Base-by-base conservation (phyloP, 169 alveolate genomes). In the Cryptosporidium tyzzeri region DNA sequence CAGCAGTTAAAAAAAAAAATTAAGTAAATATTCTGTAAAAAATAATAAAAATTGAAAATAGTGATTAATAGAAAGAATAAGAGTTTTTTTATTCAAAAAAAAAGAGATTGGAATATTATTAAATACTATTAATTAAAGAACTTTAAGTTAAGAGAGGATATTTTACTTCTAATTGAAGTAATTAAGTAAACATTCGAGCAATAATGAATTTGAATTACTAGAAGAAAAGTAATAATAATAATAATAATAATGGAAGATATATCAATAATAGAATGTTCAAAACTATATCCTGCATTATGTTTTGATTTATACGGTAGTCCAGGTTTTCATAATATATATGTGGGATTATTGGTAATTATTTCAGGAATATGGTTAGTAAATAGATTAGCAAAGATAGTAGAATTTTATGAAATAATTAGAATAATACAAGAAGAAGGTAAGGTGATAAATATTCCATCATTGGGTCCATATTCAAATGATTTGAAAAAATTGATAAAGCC, bases 401-500 rank as follows among this genome's bases (percentile, higher is more conserved):
- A 80, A 37, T 39, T 59, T 61, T 80, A 80, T 80, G 89, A 80
- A 29, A 80, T 80, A 29, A 23, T 80, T 5, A 80, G 68, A 62
- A 59, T 80, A 0, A 62, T 80, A 18, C 75, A 80, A 62, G 89
- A 80, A 53, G 80, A 65, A 8, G 74, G 67, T 8, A 80, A 41
- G 50, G 65, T 65, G 33, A 50, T 80, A 44, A 41, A 44, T 12
- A 59, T 80, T 18, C 73, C 73, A 39, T 59, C 89, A 41, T 0
- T 80, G 48, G 89, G 89, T 10, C 89, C 89, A 18, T 80, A 61
- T 65, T 80, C 89, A 39, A 39, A 80, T 80, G 89, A 80, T n/a
- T 80, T 80, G 44, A 80, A 80, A 16, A 80, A 39, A 10, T 44
- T 80, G 12, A 80, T 59, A 21, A 80, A 31, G 31, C 0, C 59